phyloP scores from a whole-genome alignment of 2,329 filamentous ascomycete genomes.

The Apiospora kogelbergensis region DNA sequence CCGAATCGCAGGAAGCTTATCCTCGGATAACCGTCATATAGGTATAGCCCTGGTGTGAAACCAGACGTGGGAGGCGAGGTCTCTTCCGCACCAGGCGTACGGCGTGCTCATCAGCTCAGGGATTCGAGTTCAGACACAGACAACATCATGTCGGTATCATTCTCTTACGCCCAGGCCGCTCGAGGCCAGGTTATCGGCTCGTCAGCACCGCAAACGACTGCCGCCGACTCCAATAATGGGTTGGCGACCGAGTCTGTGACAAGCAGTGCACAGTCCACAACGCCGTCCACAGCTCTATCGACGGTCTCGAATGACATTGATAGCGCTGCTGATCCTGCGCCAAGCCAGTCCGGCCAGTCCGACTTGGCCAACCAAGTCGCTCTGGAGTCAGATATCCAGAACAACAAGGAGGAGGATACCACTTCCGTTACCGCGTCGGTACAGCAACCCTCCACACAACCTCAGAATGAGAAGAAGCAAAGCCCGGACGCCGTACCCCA shows the following conservation, averaged over 20 bases:
- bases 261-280: conserved; percentile 34
- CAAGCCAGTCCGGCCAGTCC: conserved; percentile 11
- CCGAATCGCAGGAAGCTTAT: not conserved
- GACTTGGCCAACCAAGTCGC: conserved; percentile 22
- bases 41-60: conserved; percentile 6
- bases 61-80: conserved; percentile 8
- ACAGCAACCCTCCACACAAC: not conserved
- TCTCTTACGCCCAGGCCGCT: conserved; percentile 95
- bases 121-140: not conserved
- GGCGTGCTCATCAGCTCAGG: not conserved
- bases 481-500: conserved; percentile 26
- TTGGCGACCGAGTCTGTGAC: conserved; percentile 35
- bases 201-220: conserved; percentile 22
- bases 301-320: conserved; percentile 37
- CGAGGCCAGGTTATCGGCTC: conserved; percentile 65
- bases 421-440: not conserved
- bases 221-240: conserved; percentile 22
- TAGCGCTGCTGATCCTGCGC: conserved; percentile 12
- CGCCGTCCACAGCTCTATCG: conserved; percentile 34
- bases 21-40: not conserved
- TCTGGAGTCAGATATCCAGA: not conserved
- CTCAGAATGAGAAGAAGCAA: conserved; percentile 19
- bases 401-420: not conserved
- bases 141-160: conserved; percentile 53
- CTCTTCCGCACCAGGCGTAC: conserved; percentile 12